Evolutionary conservation across 495 filamentous ascomycete species (phyloP).

Genomic region (Penicillium malachiteum): DNA sequence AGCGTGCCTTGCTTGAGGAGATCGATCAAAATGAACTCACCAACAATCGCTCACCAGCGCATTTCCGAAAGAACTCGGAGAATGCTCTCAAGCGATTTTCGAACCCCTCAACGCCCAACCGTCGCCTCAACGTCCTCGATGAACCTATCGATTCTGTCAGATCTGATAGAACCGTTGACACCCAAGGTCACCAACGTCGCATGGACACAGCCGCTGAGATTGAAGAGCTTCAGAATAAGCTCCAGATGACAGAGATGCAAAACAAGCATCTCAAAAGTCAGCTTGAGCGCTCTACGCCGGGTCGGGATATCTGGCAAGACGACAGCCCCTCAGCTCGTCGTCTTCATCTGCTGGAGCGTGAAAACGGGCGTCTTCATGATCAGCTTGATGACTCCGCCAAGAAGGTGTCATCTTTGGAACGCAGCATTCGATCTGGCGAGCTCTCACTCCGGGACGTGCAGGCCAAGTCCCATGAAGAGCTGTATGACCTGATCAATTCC

Average conservation of each 20-base stretch:
- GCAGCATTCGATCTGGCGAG: constrained; percentile 82
- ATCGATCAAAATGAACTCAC: constrained; percentile 81
- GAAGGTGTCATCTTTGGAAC: constrained; percentile 89
- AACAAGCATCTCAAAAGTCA: constrained; percentile 92
- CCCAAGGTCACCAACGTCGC: constrained; percentile 79
- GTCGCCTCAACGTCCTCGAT: constrained; percentile 63
- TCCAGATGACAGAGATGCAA: constrained; percentile 94
- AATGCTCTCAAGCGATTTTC: constrained; percentile 62
- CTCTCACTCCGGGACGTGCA: constrained; percentile 89
- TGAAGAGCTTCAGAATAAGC: constrained; percentile 90
- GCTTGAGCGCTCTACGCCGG: constrained; percentile 62
- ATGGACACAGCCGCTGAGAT: constrained; percentile 91
- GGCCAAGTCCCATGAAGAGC: constrained; percentile 89
- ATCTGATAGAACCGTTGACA: constrained; percentile 88
- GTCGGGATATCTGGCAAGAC: constrained; percentile 64
- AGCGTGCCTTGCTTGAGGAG: constrained; percentile 77
- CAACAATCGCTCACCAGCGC: constrained; percentile 72
- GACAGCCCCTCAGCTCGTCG: constrained; percentile 82
- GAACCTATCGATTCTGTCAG: constrained; percentile 73
- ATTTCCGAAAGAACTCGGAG: constrained; percentile 72
- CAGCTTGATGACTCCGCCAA: constrained; percentile 92
- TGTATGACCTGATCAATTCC: constrained; percentile 89
- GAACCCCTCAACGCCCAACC: constrained; percentile 71
- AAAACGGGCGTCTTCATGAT: constrained; percentile 88
- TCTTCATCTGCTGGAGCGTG: constrained; percentile 88